Evolutionary conservation across 495 filamentous ascomycete genomes (phyloP).

Genomic region (Cryomyces antarcticus): DNA sequence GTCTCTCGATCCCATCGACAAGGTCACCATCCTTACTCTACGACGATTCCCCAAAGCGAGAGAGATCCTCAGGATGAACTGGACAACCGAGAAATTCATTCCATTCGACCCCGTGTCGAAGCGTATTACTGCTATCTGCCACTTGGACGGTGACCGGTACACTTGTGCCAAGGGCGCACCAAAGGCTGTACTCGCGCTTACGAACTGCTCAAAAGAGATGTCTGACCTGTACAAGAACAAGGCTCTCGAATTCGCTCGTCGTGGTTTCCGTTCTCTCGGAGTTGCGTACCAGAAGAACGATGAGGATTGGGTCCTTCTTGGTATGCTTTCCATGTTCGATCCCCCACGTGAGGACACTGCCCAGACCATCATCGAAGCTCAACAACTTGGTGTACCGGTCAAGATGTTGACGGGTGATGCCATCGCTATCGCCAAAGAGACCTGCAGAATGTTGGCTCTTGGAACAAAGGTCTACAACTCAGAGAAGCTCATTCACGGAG

Average conservation of each 20-base stretch:
- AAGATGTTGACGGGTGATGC: slow-evolving; percentile 71
- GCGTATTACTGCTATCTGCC: slow-evolving; percentile 49
- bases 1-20: slow-evolving; percentile 59
- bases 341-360: slow-evolving; percentile 60
- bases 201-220: slow-evolving; percentile 42
- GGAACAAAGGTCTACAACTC: slow-evolving; percentile 66
- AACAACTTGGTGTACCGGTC: slow-evolving; percentile 53
- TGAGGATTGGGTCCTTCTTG: slow-evolving; percentile 38
- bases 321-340: slow-evolving; percentile 64
- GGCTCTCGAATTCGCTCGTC: slow-evolving; percentile 51
- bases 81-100: slow-evolving; percentile 56
- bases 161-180: slow-evolving; percentile 54
- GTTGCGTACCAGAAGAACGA: slow-evolving; percentile 34
- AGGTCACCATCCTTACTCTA: slow-evolving; percentile 53
- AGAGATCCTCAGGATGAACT: slow-evolving; percentile 47
- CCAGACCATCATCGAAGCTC: slow-evolving; percentile 57
- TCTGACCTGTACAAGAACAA: slow-evolving; percentile 46
- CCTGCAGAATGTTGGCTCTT: slow-evolving; percentile 61
- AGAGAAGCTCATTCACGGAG: slow-evolving; percentile 52
- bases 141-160: slow-evolving; percentile 46
- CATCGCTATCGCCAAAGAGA: slow-evolving; percentile 62
- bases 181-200: slow-evolving; percentile 49
- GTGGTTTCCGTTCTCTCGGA: slow-evolving; percentile 68
- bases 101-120: slow-evolving; percentile 65
- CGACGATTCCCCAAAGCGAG: slow-evolving; percentile 54